phyloP scores from a whole-genome alignment of 805 yeast genomes.

The Nakazawaea peltata region DNA sequence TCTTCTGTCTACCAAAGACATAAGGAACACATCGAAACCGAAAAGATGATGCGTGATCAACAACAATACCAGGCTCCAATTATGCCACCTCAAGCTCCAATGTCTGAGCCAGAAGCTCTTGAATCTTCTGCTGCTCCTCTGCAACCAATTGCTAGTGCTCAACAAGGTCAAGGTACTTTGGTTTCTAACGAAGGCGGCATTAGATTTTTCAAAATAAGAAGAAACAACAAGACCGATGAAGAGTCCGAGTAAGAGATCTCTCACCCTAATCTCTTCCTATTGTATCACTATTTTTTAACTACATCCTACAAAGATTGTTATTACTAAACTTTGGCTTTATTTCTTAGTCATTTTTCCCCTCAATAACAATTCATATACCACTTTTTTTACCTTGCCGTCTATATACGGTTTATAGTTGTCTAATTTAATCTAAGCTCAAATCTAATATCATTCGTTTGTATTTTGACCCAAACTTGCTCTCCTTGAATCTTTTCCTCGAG shows the following conservation, averaged over 20 bases:
- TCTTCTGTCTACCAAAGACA: slow-evolving; percentile 44
- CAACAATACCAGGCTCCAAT: slow-evolving; percentile 10
- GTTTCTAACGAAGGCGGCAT: slow-evolving; percentile 48
- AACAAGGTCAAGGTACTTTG: slow-evolving; percentile 20
- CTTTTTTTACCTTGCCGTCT: too few relatives aligned
- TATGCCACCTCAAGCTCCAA: slow-evolving; percentile 12
- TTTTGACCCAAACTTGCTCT: too few relatives aligned
- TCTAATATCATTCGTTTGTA: too few relatives aligned
- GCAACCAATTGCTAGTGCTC: slow-evolving; percentile 19
- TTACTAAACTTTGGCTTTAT: too few relatives aligned
- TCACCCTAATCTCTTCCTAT: too few relatives aligned
- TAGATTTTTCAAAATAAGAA: slow-evolving; percentile 70
- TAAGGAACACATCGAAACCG: slow-evolving; percentile 28
- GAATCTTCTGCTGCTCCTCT: slow-evolving; percentile 10
- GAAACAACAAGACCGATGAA: slow-evolving; percentile 33
- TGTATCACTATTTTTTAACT: too few relatives aligned
- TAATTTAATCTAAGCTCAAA: too few relatives aligned
- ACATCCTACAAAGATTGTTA: neutral
- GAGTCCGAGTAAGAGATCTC: slow-evolving; percentile 4
- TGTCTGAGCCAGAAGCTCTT: slow-evolving; percentile 14
- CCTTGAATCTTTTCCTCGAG: too few relatives aligned
- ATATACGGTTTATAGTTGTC: too few relatives aligned
- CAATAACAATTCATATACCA: too few relatives aligned
- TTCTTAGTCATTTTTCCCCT: too few relatives aligned
- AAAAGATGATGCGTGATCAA: slow-evolving; percentile 15